A percentile compares a stretch with the other conserved stretches of the same genome.
phyloP scores from a whole-genome alignment of 1,284 basidiomycete genomes.

The Apiotrichum gracile region DNA sequence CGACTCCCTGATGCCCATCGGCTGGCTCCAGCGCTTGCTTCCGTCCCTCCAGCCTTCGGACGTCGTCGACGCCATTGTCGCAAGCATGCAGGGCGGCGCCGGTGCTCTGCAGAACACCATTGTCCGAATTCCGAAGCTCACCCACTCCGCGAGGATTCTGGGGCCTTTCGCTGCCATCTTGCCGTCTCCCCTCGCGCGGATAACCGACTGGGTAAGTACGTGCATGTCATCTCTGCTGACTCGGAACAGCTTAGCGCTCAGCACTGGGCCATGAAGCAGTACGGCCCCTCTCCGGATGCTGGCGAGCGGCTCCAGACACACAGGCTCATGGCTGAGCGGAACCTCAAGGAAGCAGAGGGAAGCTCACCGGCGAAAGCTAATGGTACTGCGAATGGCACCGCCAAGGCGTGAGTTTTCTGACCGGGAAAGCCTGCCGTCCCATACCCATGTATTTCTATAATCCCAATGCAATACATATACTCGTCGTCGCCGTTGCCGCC shows the following conservation, averaged over 20 bases:
- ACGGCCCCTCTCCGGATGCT: constrained; percentile 32
- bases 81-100: constrained; percentile 60
- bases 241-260: constrained; percentile 27
- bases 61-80: constrained; percentile 73
- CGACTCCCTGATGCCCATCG: constrained; percentile 53
- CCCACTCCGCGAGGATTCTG: constrained; percentile 31
- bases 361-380: not conserved
- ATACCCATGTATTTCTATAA: too few species aligned
- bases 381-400: too few species aligned
- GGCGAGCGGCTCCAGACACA: constrained; percentile 9
- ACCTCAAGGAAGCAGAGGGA: constrained; percentile 1
- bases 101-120: constrained; percentile 56
- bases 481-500: too few species aligned
- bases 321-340: not conserved
- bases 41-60: constrained; percentile 66
- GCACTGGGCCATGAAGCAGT: constrained; percentile 33
- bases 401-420: too few species aligned
- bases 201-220: constrained; percentile 35
- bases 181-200: constrained; percentile 33
- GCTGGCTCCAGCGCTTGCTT: constrained; percentile 62
- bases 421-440: too few species aligned
- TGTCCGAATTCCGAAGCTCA: constrained; percentile 58
- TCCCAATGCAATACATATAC: too few species aligned
- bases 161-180: constrained; percentile 30
- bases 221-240: not conserved